Percentiles rank a stretch among this genome's conserved stretches.
Conservation (phyloP, 768 basidiomycete genomes). For the Tricholoma terreum region DNA sequence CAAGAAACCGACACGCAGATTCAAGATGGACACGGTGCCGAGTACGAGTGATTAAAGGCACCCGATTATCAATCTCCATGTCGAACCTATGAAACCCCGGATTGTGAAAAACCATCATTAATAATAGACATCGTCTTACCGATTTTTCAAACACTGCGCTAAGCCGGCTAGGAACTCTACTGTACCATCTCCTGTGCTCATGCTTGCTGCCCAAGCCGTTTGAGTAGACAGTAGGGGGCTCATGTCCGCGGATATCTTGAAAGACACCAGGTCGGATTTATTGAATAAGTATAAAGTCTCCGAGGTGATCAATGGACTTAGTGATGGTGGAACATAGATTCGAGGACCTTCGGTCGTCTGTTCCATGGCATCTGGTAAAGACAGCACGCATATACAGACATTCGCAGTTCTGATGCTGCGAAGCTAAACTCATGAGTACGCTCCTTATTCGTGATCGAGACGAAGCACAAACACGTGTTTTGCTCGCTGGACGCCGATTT, state of each 20-base stretch:
- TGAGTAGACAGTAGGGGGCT: neutral
- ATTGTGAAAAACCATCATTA: neutral
- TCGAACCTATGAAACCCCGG: constrained; percentile 21
- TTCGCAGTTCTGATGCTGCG: constrained; percentile 65
- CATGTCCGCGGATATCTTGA: neutral
- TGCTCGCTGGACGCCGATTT: constrained; percentile 78
- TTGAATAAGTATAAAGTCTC: constrained; percentile 75
- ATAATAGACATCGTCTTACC: constrained; percentile 32
- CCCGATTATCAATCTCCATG: constrained; percentile 24
- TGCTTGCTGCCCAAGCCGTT: constrained; percentile 60
- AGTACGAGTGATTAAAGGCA: constrained; percentile 73
- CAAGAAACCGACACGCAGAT: constrained; percentile 55
- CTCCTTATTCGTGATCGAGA: neutral
- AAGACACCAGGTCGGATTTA: constrained; percentile 60
- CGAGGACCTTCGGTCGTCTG: constrained; percentile 9
- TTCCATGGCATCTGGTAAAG: constrained; percentile 49
- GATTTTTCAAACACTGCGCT: constrained; percentile 43
- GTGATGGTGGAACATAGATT: constrained; percentile 39
- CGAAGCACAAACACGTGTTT: constrained; percentile 50
- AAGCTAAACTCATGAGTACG: constrained; percentile 1
- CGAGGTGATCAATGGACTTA: constrained; percentile 48
- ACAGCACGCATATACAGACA: constrained; percentile 76
- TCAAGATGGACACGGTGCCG: constrained; percentile 79
- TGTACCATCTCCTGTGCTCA: constrained; percentile 57
- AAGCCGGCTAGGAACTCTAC: constrained; percentile 59